phyloP scores from a whole-genome alignment of 768 basidiomycete species.

The Dioszegia aurantiaca region DNA sequence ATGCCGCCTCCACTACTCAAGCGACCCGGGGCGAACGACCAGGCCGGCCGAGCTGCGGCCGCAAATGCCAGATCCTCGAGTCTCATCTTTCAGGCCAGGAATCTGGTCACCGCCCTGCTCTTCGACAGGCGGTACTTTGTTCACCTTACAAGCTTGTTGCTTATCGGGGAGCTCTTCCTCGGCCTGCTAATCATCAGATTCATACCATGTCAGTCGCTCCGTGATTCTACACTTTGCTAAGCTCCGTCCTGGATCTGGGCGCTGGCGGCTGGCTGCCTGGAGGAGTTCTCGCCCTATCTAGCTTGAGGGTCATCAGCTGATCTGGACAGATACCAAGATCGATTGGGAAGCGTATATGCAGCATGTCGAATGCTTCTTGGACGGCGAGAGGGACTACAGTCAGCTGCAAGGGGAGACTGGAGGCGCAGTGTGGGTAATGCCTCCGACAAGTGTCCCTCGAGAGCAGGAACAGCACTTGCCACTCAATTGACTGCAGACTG shows the following conservation, averaged over 20 bases:
- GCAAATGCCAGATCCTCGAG: background rate
- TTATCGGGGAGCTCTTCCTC: conserved; percentile 72
- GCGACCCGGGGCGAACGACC: too few relatives aligned
- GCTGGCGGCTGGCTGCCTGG: too few relatives aligned
- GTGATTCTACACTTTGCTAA: background rate
- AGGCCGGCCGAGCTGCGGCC: too few relatives aligned
- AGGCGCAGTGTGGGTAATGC: conserved; percentile 69
- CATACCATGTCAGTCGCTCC: conserved; percentile 68
- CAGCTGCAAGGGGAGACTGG: conserved; percentile 85
- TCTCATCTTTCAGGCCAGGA: background rate
- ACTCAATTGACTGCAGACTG: too few relatives aligned
- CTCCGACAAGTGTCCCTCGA: too few relatives aligned
- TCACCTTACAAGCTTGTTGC: conserved; percentile 62
- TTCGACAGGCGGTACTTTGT: conserved; percentile 60
- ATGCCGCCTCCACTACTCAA: too few relatives aligned
- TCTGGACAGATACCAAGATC: conserved; percentile 88
- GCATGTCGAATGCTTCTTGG: conserved; percentile 72
- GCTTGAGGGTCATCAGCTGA: conserved; percentile 13
- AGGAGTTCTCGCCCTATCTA: background rate
- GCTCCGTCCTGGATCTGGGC: too few relatives aligned
- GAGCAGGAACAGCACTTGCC: too few relatives aligned
- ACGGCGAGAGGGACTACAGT: conserved; percentile 79
- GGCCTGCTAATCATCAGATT: conserved; percentile 76
- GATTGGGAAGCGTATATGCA: conserved; percentile 97
- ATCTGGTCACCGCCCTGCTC: conserved; percentile 21